Percentiles rank a stretch among this genome's conserved stretches.
These are phyloP conservation scores for Pyrenopolyporus hunteri DNA, from an alignment of 495 filamentous ascomycete genomes.

Conservation along the genomic window DNA sequence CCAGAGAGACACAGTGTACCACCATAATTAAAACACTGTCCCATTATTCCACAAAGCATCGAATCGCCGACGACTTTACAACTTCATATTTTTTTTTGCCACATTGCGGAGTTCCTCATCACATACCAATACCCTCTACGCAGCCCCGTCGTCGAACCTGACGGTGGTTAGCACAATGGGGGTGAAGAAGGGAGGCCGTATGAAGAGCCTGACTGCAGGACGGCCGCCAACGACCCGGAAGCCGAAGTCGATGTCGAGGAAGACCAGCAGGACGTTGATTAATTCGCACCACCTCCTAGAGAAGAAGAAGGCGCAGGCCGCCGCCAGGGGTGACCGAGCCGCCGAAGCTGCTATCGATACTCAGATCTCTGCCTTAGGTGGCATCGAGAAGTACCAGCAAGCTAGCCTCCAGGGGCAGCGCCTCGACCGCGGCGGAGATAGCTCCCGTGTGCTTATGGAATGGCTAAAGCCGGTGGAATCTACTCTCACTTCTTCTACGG, in stretches of 20 bases:
- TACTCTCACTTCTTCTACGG: constrained; percentile 33
- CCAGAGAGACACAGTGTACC: background rate
- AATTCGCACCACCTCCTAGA: constrained; percentile 82
- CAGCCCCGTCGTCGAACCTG: background rate
- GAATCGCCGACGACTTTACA: no score
- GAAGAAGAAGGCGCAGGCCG: constrained; percentile 74
- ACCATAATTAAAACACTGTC: background rate
- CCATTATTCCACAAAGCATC: background rate
- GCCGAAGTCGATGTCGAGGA: constrained; percentile 71
- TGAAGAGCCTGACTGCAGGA: constrained; percentile 66
- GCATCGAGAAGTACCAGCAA: constrained; percentile 81
- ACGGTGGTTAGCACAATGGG: constrained; percentile 34
- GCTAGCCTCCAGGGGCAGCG: constrained; percentile 90
- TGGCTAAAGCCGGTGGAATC: constrained; percentile 68
- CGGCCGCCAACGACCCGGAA: constrained; percentile 66
- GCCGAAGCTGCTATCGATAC: constrained; percentile 62
- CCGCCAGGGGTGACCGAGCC: constrained; percentile 63
- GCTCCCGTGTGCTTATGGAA: constrained; percentile 80
- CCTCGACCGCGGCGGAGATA: constrained; percentile 85
- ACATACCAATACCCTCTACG: background rate
- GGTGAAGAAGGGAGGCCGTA: constrained; percentile 43
- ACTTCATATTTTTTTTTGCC: no score
- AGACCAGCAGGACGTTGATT: constrained; percentile 80
- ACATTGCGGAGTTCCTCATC: background rate
- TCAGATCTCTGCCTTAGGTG: constrained; percentile 66